phyloP scores from a whole-genome alignment of 495 filamentous ascomycete species.

The Podospora conica region DNA sequence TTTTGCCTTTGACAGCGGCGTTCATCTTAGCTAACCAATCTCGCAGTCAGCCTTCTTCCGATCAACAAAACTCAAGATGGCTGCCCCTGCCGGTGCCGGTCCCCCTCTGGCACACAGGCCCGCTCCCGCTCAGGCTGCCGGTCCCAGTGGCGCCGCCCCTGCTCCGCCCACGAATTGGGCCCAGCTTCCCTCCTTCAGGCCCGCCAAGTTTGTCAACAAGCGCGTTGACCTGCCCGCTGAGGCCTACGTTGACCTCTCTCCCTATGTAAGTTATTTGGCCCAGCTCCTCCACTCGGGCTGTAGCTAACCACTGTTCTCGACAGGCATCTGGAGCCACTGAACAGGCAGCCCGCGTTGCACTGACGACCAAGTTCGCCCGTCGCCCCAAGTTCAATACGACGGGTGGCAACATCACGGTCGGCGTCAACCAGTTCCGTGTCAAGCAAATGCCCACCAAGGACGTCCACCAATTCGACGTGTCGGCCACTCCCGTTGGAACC shows the following conservation, averaged over 20 bases:
- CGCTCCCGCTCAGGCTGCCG: no score
- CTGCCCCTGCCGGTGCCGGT: neutral
- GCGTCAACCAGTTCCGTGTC: constrained; percentile 73
- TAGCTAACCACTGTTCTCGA: neutral
- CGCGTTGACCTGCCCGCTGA: constrained; percentile 42
- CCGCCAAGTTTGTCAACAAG: constrained; percentile 24
- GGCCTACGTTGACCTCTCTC: constrained; percentile 26
- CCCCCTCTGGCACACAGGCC: no score
- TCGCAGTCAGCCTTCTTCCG: neutral
- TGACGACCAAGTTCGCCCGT: neutral
- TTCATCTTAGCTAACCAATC: neutral
- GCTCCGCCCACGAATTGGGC: neutral
- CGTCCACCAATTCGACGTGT: constrained; percentile 83
- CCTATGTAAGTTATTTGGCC: neutral
- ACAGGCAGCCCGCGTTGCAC: neutral
- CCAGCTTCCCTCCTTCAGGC: neutral
- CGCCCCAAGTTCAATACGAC: constrained; percentile 50
- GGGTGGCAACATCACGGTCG: constrained; percentile 53
- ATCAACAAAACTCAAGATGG: neutral
- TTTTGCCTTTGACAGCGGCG: neutral
- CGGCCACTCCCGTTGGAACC: constrained; percentile 26
- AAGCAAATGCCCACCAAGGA: constrained; percentile 36
- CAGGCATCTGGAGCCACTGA: neutral
- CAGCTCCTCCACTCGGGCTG: neutral
- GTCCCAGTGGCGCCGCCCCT: neutral